These are phyloP conservation scores for Penicillium sclerotiorum DNA, from an alignment of 2,329 filamentous ascomycete species.

Conservation along the genomic window DNA sequence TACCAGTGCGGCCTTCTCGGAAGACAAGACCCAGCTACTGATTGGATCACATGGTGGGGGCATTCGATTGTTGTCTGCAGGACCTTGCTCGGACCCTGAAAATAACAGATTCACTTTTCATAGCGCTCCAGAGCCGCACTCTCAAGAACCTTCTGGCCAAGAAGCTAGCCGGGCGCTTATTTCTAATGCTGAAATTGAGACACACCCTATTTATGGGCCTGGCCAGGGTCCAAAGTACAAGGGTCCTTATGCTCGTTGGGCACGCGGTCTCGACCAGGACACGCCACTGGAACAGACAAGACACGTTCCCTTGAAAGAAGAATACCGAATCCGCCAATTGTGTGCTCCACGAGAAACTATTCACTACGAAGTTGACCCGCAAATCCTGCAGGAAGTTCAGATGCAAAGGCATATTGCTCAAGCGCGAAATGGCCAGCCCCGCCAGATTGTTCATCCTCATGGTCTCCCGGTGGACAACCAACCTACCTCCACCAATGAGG, in stretches of 20 bases:
- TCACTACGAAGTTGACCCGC: constrained; percentile 24
- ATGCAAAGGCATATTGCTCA: constrained; percentile 29
- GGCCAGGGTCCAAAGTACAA: constrained; percentile 44
- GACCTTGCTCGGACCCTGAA: constrained; percentile 25
- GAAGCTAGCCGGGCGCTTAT: constrained; percentile 32
- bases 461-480: no score
- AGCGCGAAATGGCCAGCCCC: constrained; percentile 33
- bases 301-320: constrained; percentile 23
- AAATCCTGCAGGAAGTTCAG: constrained; percentile 20
- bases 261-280: constrained; percentile 27
- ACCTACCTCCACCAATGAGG: no score
- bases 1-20: constrained; percentile 60
- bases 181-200: constrained; percentile 34
- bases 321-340: constrained; percentile 36
- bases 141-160: constrained; percentile 28
- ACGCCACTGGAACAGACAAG: constrained; percentile 24
- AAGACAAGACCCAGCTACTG: constrained; percentile 58
- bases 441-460: no score
- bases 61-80: constrained; percentile 54
- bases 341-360: constrained; percentile 24
- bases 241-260: constrained; percentile 46
- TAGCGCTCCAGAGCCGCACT: background rate
- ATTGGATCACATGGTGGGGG: constrained; percentile 61
- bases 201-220: constrained; percentile 41
- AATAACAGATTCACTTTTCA: constrained; percentile 18